Percentiles rank a stretch among this genome's conserved stretches.
Conservation (phyloP, 495 filamentous ascomycete genomes). For the Penicillium ucsense region DNA sequence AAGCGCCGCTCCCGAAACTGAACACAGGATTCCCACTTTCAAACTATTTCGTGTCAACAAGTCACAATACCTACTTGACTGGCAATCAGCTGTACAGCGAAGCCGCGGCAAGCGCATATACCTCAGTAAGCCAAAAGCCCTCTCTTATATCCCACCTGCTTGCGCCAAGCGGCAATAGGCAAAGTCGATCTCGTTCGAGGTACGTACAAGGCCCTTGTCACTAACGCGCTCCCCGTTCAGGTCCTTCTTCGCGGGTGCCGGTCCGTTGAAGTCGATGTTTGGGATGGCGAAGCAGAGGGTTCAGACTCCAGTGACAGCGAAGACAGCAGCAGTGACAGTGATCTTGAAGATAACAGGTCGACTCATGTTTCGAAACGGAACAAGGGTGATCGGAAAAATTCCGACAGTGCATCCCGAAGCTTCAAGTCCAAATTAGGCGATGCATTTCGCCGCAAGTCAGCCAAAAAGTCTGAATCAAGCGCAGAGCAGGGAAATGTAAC, state of each 20-base stretch:
- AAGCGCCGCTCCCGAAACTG: constrained; percentile 22
- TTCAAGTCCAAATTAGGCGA: constrained; percentile 15
- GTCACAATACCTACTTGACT: constrained; percentile 91
- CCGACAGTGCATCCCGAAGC: too few relatives aligned
- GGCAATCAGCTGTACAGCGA: constrained; percentile 86
- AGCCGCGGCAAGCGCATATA: constrained; percentile 73
- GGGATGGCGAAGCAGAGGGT: constrained; percentile 62
- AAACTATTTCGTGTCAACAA: constrained; percentile 84
- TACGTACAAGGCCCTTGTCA: not conserved
- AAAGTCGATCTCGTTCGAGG: not conserved
- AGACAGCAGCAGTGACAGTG: constrained; percentile 16
- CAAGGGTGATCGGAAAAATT: too few relatives aligned
- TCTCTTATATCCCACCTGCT: too few relatives aligned
- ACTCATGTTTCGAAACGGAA: not conserved
- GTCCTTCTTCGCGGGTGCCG: constrained; percentile 72
- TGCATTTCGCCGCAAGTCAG: constrained; percentile 15
- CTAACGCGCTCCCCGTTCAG: constrained; percentile 16
- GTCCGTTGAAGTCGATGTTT: constrained; percentile 92
- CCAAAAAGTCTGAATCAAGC: not conserved
- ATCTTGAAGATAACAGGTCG: constrained; percentile 7
- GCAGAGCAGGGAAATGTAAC: not conserved
- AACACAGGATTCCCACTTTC: constrained; percentile 61
- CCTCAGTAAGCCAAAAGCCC: constrained; percentile 47
- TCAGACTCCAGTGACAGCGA: constrained; percentile 19
- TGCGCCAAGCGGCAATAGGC: too few relatives aligned